Conservation (phyloP, 805 yeast species). For the Starmerella sirachaensis region DNA sequence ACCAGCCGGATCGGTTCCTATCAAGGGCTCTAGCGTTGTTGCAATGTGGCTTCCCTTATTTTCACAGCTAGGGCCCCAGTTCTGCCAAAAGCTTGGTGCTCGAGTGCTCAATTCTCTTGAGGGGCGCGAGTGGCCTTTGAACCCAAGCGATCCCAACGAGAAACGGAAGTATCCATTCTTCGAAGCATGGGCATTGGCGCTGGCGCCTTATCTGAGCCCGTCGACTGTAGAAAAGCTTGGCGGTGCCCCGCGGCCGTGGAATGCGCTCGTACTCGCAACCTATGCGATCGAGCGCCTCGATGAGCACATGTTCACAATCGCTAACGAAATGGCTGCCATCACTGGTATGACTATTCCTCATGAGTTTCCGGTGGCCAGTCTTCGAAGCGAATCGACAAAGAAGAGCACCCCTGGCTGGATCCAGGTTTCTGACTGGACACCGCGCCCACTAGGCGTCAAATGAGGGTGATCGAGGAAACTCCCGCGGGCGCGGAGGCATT, state of each 20-base stretch:
- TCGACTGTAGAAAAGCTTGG: not conserved
- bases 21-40: conserved; percentile 7
- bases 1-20: conserved; percentile 13
- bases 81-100: conserved; percentile 6
- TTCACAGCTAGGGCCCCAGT: conserved; percentile 7
- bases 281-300: conserved; percentile 6
- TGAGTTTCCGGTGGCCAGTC: conserved; percentile 1
- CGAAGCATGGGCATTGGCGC: conserved; percentile 18
- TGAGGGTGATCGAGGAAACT: too few relatives aligned
- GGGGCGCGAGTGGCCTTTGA: conserved; percentile 19
- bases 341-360: conserved; percentile 10
- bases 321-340: conserved; percentile 20
- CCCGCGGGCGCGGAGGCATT: too few relatives aligned
- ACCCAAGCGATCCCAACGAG: not conserved
- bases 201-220: conserved; percentile 6
- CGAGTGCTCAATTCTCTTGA: conserved; percentile 6
- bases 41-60: conserved; percentile 21
- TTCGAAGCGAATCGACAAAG: not conserved
- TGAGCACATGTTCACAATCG: conserved; percentile 1
- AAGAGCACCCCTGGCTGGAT: conserved; percentile 11
- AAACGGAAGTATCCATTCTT: conserved; percentile 7
- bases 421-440: conserved; percentile 14
- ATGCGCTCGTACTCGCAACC: conserved; percentile 18
- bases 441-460: conserved; percentile 16
- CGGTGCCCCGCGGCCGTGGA: conserved; percentile 23